Evolutionary conservation across 495 filamentous ascomycete genomes (phyloP).

Genomic region (Xylaria intraflava): DNA sequence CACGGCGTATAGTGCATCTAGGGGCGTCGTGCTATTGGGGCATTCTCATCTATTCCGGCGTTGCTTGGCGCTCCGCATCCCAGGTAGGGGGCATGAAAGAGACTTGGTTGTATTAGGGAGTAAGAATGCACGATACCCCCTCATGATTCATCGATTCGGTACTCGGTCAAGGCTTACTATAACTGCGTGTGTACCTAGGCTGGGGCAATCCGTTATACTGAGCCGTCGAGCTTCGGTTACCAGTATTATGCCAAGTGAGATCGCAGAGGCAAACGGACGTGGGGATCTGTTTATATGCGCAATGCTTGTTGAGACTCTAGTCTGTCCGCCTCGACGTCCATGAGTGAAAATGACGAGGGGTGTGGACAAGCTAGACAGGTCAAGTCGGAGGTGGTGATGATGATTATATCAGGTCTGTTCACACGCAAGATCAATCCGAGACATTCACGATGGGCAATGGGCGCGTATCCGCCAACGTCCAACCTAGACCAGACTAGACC

Average conservation of each 20-base stretch:
- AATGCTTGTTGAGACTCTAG: too few species aligned
- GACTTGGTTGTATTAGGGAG: neutral
- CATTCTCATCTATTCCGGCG: neutral
- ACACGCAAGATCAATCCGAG: too few species aligned
- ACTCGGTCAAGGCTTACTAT: neutral
- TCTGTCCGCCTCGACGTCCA: too few species aligned
- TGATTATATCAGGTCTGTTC: too few species aligned
- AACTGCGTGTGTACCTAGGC: neutral
- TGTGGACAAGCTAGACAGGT: neutral
- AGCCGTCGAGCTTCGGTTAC: too few species aligned
- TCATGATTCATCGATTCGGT: neutral
- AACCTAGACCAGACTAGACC: too few species aligned
- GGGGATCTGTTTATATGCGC: too few species aligned
- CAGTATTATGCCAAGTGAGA: too few species aligned
- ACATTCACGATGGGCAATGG: too few species aligned
- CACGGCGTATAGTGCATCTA: neutral
- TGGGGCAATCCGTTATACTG: too few species aligned
- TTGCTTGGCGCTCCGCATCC: neutral
- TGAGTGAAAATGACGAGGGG: neutral
- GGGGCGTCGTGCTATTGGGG: neutral
- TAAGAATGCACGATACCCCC: constrained; percentile 6
- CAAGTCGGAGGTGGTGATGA: neutral
- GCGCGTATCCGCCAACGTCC: too few species aligned
- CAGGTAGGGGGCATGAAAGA: neutral
- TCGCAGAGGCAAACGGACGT: too few species aligned